These are phyloP conservation scores for Parietichytrium sp. DNA, from an alignment of 108 stramenopile species.

Conservation along the genomic window DNA sequence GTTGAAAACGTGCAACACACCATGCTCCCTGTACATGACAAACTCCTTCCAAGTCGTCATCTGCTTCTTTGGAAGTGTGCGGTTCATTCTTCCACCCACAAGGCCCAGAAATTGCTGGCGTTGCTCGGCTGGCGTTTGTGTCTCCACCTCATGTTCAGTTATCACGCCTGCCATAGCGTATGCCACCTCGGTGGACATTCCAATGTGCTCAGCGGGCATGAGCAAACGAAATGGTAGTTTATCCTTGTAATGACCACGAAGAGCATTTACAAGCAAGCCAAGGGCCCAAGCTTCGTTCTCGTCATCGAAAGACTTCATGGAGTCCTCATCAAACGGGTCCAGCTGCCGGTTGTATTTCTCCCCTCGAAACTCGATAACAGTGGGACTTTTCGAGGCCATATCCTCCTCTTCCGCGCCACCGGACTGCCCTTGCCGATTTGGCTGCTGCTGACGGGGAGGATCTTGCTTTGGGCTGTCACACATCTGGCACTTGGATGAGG, in stretches of 20 bases:
- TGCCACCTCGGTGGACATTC: not conserved
- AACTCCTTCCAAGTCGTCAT: constrained; percentile 42
- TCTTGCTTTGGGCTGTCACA: not conserved
- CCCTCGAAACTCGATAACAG: not conserved
- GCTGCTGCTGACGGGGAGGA: not conserved
- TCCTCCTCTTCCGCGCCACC: not conserved
- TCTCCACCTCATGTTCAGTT: constrained; percentile 23
- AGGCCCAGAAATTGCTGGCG: not conserved
- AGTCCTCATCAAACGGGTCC: constrained; percentile 37
- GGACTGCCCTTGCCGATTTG: not conserved
- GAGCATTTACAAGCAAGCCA: not conserved
- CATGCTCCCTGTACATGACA: constrained; percentile 28
- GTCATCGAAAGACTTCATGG: not conserved
- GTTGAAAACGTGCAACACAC: constrained; percentile 40
- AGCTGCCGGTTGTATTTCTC: not conserved
- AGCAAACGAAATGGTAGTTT: not conserved
- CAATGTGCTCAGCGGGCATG: not conserved
- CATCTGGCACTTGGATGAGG: not conserved
- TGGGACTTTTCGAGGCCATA: not conserved
- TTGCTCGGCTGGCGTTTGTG: not conserved
- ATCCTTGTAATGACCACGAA: constrained; percentile 20
- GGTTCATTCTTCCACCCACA: no score
- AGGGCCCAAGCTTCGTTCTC: not conserved
- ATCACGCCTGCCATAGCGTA: not conserved
- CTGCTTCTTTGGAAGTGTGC: not conserved